phyloP scores from a whole-genome alignment of 345 rosid species.

The thale cress (Arabidopsis thaliana) region TAIR10.1 NC_003076.8:19734501-19735000 shows the following conservation, averaged over 20 bases:
- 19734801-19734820: constrained; percentile 36
- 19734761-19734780: constrained; percentile 33
- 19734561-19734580: constrained; percentile 8
- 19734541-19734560: constrained; percentile 22
- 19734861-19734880: constrained; percentile 42
- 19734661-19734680: constrained; percentile 33
- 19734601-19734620: constrained; percentile 28
- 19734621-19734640: constrained; percentile 16
- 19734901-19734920: constrained; percentile 46
- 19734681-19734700: constrained; percentile 62
- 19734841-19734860: constrained; percentile 13
- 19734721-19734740: constrained; percentile 21
- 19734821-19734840: constrained; percentile 28
- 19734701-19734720: constrained; percentile 58
- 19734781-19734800: constrained; percentile 15
- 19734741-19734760: constrained; percentile 30
- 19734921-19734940: constrained; percentile 34
- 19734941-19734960: not conserved
- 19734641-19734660: constrained; percentile 17
- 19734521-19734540: constrained; percentile 36
- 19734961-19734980: not conserved
- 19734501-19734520: constrained; percentile 39
- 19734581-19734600: constrained; percentile 18
- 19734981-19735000: not conserved
- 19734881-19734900: constrained; percentile 36